A percentile compares a stretch with the other conserved stretches of the same genome.
These are phyloP conservation scores for Cyamopsis tetragonoloba DNA, from an alignment of 306 rosid genomes.

Conservation along the genomic window DNA sequence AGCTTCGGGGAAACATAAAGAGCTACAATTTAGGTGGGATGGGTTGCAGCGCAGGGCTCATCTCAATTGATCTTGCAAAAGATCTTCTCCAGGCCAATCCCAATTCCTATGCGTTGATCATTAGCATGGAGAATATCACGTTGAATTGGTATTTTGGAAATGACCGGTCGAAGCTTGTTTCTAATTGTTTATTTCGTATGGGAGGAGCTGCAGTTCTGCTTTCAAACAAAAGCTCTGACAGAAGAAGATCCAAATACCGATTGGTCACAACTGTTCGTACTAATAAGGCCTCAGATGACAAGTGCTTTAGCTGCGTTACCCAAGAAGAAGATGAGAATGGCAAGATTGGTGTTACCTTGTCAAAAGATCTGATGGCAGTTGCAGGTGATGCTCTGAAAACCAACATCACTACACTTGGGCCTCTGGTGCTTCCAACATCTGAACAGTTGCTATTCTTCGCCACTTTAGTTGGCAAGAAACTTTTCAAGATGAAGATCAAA, in stretches of 20 bases:
- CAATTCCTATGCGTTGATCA: slow-evolving; percentile 71
- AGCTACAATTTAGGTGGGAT: slow-evolving; percentile 86
- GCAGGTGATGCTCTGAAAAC: slow-evolving; percentile 91
- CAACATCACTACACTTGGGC: slow-evolving; percentile 83
- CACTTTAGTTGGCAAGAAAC: slow-evolving; percentile 63
- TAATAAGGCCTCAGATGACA: slow-evolving; percentile 83
- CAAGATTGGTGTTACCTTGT: slow-evolving; percentile 77
- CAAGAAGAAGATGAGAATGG: slow-evolving; percentile 84
- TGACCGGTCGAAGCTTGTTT: slow-evolving; percentile 83
- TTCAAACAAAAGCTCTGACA: slow-evolving; percentile 69
- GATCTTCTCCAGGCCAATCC: slow-evolving; percentile 87
- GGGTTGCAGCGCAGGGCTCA: slow-evolving; percentile 96
- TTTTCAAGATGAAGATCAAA: slow-evolving; percentile 80
- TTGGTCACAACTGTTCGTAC: slow-evolving; percentile 73
- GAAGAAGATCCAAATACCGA: slow-evolving; percentile 74
- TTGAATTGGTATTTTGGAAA: slow-evolving; percentile 95
- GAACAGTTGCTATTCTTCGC: slow-evolving; percentile 83
- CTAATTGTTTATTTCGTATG: slow-evolving; percentile 82
- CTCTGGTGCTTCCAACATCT: slow-evolving; percentile 84
- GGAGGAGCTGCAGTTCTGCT: slow-evolving; percentile 89
- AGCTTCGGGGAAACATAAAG: slow-evolving; percentile 76
- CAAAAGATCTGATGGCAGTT: slow-evolving; percentile 88
- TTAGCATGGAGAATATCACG: slow-evolving; percentile 96
- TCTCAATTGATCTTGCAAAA: slow-evolving; percentile 83
- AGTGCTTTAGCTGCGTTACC: slow-evolving; percentile 78